Evolutionary conservation across 1,284 basidiomycete species (phyloP).

Genomic region (Takashimella tepidaria): DNA sequence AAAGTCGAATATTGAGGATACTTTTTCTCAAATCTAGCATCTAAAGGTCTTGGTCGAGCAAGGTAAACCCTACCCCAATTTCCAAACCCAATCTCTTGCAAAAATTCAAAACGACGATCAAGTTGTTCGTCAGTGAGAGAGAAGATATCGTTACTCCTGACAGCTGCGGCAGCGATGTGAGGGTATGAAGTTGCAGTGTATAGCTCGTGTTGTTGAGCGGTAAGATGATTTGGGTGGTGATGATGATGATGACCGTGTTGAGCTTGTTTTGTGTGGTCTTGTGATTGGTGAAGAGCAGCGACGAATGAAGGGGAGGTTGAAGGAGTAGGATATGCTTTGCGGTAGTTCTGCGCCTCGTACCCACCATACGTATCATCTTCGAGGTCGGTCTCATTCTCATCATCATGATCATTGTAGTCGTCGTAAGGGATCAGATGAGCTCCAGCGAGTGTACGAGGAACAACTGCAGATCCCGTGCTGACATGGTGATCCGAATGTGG

Average conservation of each 20-base stretch:
- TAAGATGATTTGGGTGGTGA: not conserved
- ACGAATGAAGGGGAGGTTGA: not conserved
- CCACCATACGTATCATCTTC: no score
- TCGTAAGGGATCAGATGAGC: not conserved
- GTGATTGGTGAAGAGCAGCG: not conserved
- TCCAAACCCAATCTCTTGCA: slow-evolving; percentile 42
- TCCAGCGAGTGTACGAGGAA: not conserved
- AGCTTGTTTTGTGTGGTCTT: no score
- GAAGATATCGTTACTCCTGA: slow-evolving; percentile 3
- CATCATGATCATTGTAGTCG: not conserved
- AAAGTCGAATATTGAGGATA: slow-evolving; percentile 6
- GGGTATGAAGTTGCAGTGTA: not conserved
- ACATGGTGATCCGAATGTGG: not conserved
- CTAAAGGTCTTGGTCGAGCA: slow-evolving; percentile 20
- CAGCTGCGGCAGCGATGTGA: not conserved
- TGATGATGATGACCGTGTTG: not conserved
- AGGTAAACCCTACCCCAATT: slow-evolving; percentile 48
- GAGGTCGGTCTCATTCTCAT: not conserved
- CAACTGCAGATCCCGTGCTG: not conserved
- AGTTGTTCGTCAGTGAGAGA: slow-evolving; percentile 39
- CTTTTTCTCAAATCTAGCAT: not conserved
- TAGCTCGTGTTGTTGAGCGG: not conserved
- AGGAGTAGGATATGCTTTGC: not conserved
- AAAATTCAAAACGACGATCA: slow-evolving; percentile 33
- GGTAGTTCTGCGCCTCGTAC: not conserved